Conservation (phyloP, 495 filamentous ascomycete species). For the Penicillium cinerascens region DNA sequence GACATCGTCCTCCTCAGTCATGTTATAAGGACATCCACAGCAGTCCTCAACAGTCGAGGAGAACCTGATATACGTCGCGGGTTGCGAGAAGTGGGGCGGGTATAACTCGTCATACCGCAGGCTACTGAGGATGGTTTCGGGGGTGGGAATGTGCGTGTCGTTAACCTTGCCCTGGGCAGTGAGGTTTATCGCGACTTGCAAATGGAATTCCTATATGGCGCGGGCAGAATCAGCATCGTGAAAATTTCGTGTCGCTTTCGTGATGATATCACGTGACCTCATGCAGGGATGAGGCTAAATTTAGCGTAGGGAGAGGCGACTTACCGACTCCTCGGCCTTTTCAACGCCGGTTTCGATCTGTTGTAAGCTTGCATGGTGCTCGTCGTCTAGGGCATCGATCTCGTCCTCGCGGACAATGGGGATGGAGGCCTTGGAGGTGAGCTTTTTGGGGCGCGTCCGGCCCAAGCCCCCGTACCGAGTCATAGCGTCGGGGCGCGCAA, state of each 20-base stretch:
- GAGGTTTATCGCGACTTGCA: conserved; percentile 85
- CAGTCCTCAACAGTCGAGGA: conserved; percentile 97
- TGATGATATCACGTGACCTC: conserved; percentile 53
- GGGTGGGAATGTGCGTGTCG: conserved; percentile 80
- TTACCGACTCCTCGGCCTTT: conserved; percentile 92
- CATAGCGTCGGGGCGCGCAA: conserved; percentile 60
- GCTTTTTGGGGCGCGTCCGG: conserved; percentile 78
- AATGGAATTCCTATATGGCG: conserved; percentile 84
- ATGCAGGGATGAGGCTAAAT: conserved; percentile 39
- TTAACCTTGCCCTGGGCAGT: conserved; percentile 70
- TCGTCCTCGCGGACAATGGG: conserved; percentile 84
- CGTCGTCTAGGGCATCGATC: conserved; percentile 73
- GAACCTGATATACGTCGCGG: conserved; percentile 93
- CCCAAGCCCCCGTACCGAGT: conserved; percentile 58
- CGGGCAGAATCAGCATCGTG: conserved; percentile 20
- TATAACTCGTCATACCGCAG: conserved; percentile 87
- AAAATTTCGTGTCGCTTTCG: conserved; percentile 31
- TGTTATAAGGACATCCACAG: conserved; percentile 81
- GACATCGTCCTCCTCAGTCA: conserved; percentile 82
- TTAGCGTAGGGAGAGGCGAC: conserved; percentile 48
- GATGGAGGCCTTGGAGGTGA: conserved; percentile 81
- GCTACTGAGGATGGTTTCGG: conserved; percentile 68
- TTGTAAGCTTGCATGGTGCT: conserved; percentile 62
- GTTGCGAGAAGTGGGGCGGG: conserved; percentile 70
- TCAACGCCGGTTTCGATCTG: conserved; percentile 95